A percentile compares a stretch with the other conserved stretches of the same genome.
These are phyloP conservation scores for Fraxinus anomala DNA, from an alignment of 257 asterid species.

Conservation along the genomic window DNA sequence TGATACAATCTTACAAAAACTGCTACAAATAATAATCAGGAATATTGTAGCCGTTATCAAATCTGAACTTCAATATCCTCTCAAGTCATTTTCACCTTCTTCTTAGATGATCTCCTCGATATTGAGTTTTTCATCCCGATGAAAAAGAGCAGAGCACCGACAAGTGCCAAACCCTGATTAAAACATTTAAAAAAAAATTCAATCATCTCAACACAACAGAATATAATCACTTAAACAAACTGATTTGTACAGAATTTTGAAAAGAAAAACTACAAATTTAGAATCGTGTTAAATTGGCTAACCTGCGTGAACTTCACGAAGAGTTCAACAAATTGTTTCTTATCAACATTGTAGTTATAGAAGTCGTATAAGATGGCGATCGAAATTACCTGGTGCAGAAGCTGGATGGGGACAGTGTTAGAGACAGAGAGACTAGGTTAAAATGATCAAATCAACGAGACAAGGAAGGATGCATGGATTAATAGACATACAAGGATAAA, in stretches of 20 bases:
- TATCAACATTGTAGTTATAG: constrained; percentile 83
- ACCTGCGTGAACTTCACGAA: constrained; percentile 53
- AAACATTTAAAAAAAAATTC: not conserved
- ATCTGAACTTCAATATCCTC: constrained; percentile 30
- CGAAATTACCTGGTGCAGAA: constrained; percentile 70
- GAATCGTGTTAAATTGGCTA: not conserved
- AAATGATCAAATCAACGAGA: constrained; percentile 5
- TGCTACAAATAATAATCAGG: not conserved
- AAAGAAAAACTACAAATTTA: not conserved
- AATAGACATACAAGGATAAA: constrained; percentile 58
- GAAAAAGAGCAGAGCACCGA: constrained; percentile 82
- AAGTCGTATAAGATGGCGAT: constrained; percentile 81
- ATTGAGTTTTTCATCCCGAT: constrained; percentile 89
- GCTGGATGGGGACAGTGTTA: constrained; percentile 35
- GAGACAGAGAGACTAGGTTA: constrained; percentile 17
- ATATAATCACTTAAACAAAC: not conserved
- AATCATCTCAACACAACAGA: not conserved
- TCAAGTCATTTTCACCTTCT: constrained; percentile 76
- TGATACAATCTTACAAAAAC: constrained; percentile 40
- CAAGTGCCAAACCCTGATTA: constrained; percentile 72
- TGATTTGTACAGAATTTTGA: not conserved
- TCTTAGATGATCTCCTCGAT: constrained; percentile 71
- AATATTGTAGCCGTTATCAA: not conserved
- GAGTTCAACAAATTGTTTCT: constrained; percentile 65
- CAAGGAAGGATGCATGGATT: not conserved